Base-by-base conservation (phyloP, 2,329 filamentous ascomycete species). In the Corynespora cassiicola region DNA sequence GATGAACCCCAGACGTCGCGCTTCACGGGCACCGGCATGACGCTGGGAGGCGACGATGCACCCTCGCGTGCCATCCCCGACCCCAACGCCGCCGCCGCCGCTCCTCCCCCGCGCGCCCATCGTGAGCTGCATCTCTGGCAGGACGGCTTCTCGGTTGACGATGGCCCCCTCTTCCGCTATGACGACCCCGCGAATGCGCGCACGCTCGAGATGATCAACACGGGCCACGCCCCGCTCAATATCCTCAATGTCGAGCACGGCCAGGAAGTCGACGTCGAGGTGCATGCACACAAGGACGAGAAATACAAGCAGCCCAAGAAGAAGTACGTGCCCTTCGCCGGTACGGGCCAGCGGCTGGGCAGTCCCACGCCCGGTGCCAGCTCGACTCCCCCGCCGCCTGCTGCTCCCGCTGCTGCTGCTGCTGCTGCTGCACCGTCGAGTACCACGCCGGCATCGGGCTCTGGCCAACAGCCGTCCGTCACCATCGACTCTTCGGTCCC, bases 61-160 rank as follows among this genome's bases (percentile, higher is more conserved):
- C 84, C 85, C 41, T 90, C 86, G 53, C 81, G 83, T 42, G 73
- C 75, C 16, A 80, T 94, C 33, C 82, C 84, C 27, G 83, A 88
- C 50, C 81, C 86, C 18, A 67, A 50, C 14, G 65, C 63, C 33
- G 63, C 50, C 42, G 57, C 58, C 30, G 55, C 64, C 6, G 59
- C 55, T 36, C 68, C 64, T 11, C 70, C 68, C 7, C 72, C 78
- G 21, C 77, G 80, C 5, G 82, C 87, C 45, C 81, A 82, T 33
- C 84, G 88, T 33, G 79, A 82, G 8, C 76, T 95, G 36, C 88
- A 92, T 58, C 77, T 94, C 28, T 95, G 89, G 89, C 78, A 80
- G 26, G 85, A 95, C 61, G 89, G 89, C 10, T 92, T 94, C 71
- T 92, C 87, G 50, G 84, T 95, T 45, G 88, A 91, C 43, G 87